Conservation (phyloP, 208 protist genomes). For the Leishmania guyanensis region DNA sequence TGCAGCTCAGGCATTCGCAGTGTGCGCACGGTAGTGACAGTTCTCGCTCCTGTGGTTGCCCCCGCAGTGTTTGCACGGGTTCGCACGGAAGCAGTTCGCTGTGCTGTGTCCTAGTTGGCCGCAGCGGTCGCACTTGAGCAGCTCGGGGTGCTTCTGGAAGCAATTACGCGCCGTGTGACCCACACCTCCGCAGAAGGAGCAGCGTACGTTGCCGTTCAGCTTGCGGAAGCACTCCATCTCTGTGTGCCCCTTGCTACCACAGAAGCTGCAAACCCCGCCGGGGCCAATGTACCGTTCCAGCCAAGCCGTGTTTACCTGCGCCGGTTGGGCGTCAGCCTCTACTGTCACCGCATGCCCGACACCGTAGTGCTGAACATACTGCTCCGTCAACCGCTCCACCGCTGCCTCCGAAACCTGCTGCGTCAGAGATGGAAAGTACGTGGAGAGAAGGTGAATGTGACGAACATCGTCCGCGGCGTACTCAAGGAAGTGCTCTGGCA, state of each 20-base stretch:
- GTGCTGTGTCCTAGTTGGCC: constrained; percentile 85
- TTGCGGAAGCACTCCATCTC: constrained; percentile 90
- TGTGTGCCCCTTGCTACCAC: constrained; percentile 76
- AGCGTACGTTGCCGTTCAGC: constrained; percentile 37
- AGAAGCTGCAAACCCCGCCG: constrained; percentile 78
- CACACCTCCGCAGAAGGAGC: constrained; percentile 66
- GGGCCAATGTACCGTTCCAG: constrained; percentile 85
- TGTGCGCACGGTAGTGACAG: constrained; percentile 52
- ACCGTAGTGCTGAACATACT: constrained; percentile 84
- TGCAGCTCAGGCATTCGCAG: not conserved
- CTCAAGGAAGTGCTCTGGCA: constrained; percentile 86
- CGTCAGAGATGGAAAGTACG: constrained; percentile 28
- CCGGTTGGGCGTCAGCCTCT: constrained; percentile 73
- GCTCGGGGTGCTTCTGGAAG: constrained; percentile 78
- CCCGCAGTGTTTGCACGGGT: constrained; percentile 91
- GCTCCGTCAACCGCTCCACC: constrained; percentile 66
- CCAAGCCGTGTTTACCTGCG: constrained; percentile 70
- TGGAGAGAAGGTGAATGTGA: constrained; percentile 75
- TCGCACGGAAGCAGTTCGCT: constrained; percentile 72
- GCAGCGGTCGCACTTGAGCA: constrained; percentile 86
- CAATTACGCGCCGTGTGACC: constrained; percentile 81
- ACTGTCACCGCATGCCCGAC: constrained; percentile 50
- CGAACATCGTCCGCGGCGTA: constrained; percentile 91
- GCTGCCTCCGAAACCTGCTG: constrained; percentile 29
- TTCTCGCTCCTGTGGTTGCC: constrained; percentile 83